Conservation (phyloP, 805 yeast species). For the Saturnispora mendoncae region DNA sequence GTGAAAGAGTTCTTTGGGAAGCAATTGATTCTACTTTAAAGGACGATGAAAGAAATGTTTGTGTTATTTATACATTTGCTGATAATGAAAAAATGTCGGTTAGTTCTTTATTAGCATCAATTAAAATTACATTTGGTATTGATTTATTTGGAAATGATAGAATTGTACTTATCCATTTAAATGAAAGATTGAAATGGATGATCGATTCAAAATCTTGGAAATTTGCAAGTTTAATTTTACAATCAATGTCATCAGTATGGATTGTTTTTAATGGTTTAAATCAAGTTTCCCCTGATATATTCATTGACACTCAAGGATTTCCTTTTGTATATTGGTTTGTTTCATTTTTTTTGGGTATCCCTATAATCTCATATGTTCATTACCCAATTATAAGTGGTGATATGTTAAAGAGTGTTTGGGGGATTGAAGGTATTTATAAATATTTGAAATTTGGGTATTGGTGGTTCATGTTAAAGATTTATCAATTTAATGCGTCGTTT, state of each 20-base stretch:
- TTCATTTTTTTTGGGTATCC: slow-evolving; percentile 48
- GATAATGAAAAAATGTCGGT: slow-evolving; percentile 19
- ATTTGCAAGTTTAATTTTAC: slow-evolving; percentile 74
- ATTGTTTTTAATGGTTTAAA: slow-evolving; percentile 64
- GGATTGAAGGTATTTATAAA: slow-evolving; percentile 14
- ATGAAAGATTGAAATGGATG: slow-evolving; percentile 33
- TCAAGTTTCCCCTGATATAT: slow-evolving; percentile 73
- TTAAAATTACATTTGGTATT: slow-evolving; percentile 23
- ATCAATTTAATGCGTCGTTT: slow-evolving; percentile 57
- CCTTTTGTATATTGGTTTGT: slow-evolving; percentile 79
- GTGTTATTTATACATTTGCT: slow-evolving; percentile 49
- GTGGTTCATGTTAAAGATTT: slow-evolving; percentile 53
- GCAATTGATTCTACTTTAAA: slow-evolving; percentile 67
- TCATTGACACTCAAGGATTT: slow-evolving; percentile 90
- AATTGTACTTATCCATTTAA: slow-evolving; percentile 26
- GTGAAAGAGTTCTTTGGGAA: slow-evolving; percentile 94
- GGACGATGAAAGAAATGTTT: slow-evolving; percentile 41
- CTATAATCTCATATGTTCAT: slow-evolving; percentile 85
- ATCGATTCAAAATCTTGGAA: slow-evolving; percentile 74
- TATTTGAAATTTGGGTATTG: slow-evolving; percentile 56
- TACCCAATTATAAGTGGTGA: slow-evolving; percentile 86
- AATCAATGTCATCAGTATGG: slow-evolving; percentile 69
- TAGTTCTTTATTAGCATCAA: slow-evolving; percentile 18
- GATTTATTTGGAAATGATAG: slow-evolving; percentile 24
- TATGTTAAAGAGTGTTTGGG: slow-evolving; percentile 39